Base-by-base conservation (phyloP, 1,284 basidiomycete genomes). In the Cutaneotrichosporon arboriforme region DNA sequence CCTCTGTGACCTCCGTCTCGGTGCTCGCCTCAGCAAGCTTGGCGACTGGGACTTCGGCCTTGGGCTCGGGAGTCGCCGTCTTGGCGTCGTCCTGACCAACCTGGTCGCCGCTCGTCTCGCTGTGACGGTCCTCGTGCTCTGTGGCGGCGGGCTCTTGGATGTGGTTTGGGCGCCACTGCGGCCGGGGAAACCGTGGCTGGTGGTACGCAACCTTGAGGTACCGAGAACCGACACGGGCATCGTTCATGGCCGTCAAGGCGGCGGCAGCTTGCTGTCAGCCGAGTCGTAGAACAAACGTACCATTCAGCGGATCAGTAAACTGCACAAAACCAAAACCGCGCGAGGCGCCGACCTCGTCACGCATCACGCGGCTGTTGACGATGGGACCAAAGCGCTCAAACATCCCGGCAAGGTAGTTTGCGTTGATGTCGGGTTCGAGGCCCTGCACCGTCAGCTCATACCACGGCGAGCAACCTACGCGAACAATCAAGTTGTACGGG, bases 251-350 rank as follows among this genome's bases (percentile, higher is more conserved):
- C 7, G 36, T 23, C 33, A 71, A 62, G 2, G 70, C 70, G 2
- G 42, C 26, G 2, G 59, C 54, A 8, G 66, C 66, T 67, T 54
- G 31, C 17, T 38, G 31, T 48, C 37, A 46, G n/a, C 36, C 17
- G n/a, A 4, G 17, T 10, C 26, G 22, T 14, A 17, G 13, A 14
- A 37, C 8, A n/a, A 9, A 40, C 75, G 50, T 63, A 88, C 88
- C 88, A 80, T 90, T 86, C 60, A 87, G 84, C 13, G 90, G 87
- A 13, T 81, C 81, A 66, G 88, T 84, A 76, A 78, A 97, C 22
- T 87, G 90, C 53, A 97, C 93, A 67, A 97, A 97, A n/a, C 92
- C 92, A 68, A 94, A 97, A 5, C 90, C 90, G 53, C 89, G 85
- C 70, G 87, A 89, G 50, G 87, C 83, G 20, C 88, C 87, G 46